Evolutionary conservation across 2,329 filamentous ascomycete genomes (phyloP), one percentile per base, ranked within the genome.

Genomic region (Penicillium digitatum): DNA sequence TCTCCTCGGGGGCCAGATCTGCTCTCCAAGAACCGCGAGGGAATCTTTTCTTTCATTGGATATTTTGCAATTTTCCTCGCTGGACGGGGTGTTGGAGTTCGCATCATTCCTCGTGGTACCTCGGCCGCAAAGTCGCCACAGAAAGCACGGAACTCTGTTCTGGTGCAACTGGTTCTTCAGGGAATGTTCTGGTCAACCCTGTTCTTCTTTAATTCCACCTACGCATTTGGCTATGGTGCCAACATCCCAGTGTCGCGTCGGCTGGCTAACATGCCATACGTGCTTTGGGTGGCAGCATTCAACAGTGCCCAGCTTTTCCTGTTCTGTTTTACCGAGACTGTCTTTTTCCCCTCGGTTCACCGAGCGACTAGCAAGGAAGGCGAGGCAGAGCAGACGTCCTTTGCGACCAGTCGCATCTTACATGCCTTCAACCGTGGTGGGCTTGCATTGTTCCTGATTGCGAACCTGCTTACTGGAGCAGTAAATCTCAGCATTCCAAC

Each of bases 31-130:
- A 99, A 99, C 69, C 83, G 93, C 26, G 94, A 99, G 72, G 94
- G 94, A 0, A 81, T 99, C n/a, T 96, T 93, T 72, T 96, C 91
- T 51, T 96, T 97, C 72, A 75, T 89, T 47, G 94, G 94, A 5
- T 99, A 99, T 69, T 82, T 99, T 43, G 88, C 93, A 44, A 96
- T 99, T 56, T 99, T 96, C 73, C 83, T 99, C 37, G 86, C 89
- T 0, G 94, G 94, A 3, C 90, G 95, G 69, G 88, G 89, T 38
- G 83, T 87, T 18, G 94, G 94, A 47, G 86, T 92, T 74, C 83
- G 87, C 58, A 82, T 94, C 55, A 82, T 97, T 35, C 89, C 90
- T 3, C 76, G 81, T 72, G 85, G 56, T 76, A 72, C 68, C 68
- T 81, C 65, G 75, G 69, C 59, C 66, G 74, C 56, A 59, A 76